Evolutionary conservation across 2,329 filamentous ascomycete genomes (phyloP), one percentile per base, ranked within the genome.

Genomic region (Plenodomus tracheiphilus): DNA sequence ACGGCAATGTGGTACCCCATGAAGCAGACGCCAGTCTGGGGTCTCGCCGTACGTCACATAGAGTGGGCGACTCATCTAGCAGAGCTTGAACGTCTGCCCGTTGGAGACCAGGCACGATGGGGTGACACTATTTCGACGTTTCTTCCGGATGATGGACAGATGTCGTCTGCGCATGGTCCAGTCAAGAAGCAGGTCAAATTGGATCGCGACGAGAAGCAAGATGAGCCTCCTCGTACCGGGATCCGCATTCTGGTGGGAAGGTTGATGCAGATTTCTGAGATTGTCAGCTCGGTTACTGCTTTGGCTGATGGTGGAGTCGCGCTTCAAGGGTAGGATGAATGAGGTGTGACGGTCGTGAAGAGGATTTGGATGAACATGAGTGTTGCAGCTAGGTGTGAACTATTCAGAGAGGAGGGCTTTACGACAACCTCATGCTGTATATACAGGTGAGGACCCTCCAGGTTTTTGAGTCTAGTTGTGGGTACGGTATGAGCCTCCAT

Each of bases 61-160:
- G 62, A 69, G 15, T 71, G 68, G 68, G 52, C 47, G 3, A 58
- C 48, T 2, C 64, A 64, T 41, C 59, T 71, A 8, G 51, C 54
- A 9, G 50, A 62, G 20, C 50, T 70, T 4, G 68, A 70, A 38
- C 35, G 46, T 9, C 59, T 71, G 1, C 49, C 54, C 7, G 41
- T 52, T 8, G 68, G 68, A 16, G 39, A 49, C 7, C 45, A 47
- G 15, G 66, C 56, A n/a, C 30, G 44, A 4, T 70, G 64, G 59
- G 54, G 51, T 3, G 38, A 69, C 16, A 54, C 42, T 0, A 28
- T 69, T 8, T 18, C 50, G 4, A 61, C 50, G 0, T 71, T 71
- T 47, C 41, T 71, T 4, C 68, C 68, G 4, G 56, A 64, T 11
- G 54, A 69, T 30, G 67, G 65, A 1, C 37, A 54, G 11, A 53